Conservation (phyloP, 768 basidiomycete species). For the Coprinopsis cinerea region DNA sequence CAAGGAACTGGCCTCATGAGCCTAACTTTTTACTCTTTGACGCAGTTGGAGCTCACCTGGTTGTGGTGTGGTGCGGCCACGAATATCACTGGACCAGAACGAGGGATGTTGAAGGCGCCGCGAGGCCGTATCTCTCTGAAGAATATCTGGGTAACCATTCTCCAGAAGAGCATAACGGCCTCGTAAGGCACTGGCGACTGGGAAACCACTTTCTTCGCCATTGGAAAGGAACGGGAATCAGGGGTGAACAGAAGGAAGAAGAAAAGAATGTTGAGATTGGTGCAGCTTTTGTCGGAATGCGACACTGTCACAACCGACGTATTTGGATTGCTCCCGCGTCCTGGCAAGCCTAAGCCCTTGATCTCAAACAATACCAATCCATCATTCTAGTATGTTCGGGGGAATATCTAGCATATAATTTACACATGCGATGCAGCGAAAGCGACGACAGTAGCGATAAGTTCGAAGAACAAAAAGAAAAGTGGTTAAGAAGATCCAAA, state of each 20-base stretch:
- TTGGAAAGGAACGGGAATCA: too few relatives aligned
- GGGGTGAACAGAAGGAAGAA: too few relatives aligned
- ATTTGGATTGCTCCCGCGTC: background rate
- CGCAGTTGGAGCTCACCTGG: slow-evolving; percentile 44
- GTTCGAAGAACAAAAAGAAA: background rate
- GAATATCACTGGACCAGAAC: slow-evolving; percentile 86
- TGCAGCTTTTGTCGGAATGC: background rate
- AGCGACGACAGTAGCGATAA: slow-evolving; percentile 5
- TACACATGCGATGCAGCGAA: slow-evolving; percentile 7
- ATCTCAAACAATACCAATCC: background rate
- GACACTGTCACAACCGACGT: too few relatives aligned
- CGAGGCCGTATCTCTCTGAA: slow-evolving; percentile 93
- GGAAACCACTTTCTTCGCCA: slow-evolving; percentile 12
- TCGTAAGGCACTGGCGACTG: slow-evolving; percentile 48
- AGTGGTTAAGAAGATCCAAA: slow-evolving; percentile 18
- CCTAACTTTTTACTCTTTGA: slow-evolving; percentile 4
- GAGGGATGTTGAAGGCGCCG: slow-evolving; percentile 92
- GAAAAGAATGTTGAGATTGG: slow-evolving; percentile 1
- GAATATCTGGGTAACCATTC: slow-evolving; percentile 84
- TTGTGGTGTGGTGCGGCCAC: slow-evolving; percentile 92
- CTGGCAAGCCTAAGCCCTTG: background rate
- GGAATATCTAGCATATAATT: slow-evolving; percentile 2
- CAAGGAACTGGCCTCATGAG: slow-evolving; percentile 64
- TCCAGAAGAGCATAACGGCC: slow-evolving; percentile 78
- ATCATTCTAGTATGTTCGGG: background rate